Base-by-base conservation (phyloP, 192 early-diverging fungal species). In the Dispira parvispora region DNA sequence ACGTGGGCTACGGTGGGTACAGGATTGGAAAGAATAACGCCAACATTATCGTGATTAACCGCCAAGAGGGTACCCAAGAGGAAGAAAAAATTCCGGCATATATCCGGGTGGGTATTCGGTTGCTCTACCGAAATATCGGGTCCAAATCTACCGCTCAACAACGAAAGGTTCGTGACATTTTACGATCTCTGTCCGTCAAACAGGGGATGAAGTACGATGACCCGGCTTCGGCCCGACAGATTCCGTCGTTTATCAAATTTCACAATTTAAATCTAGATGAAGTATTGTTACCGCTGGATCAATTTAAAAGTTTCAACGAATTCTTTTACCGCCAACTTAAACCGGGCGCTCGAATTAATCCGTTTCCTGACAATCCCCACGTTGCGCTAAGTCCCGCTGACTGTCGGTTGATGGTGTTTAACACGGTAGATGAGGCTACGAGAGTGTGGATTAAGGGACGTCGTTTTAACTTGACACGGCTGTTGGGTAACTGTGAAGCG, bases 261-360 rank as follows among this genome's bases (percentile, higher is more conserved):
- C 87, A 91, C 68, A 68, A 77, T 3, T 62, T 91, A 0, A 71
- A 84, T 38, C 68, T 83, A 66, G 70, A 70, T 18, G 85, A 91
- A 62, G 79, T 91, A 6, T 62, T 83, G 1, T 78, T 87, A 9
- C 85, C 89, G 8, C 49, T 88, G 27, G 70, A 80, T 20, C 76
- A 67, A 43, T 91, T 85, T 57, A 73, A 77, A 28, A 89, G 71
- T 43, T 90, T 91, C 64, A 91, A 91, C 70, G 83, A 90, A 68
- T 91, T 91, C 73, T 91, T 90, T 67, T 89, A 87, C 67, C 80
- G 89, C 14, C 84, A 83, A 32, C 73, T 91, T 45, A 90, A 87
- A 66, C 80, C 83, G 6, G 68, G 61, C 16, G 75, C 84, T 1
- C 72, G 89, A 11, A 62, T 64, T 8, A 67, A 74, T 42, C 67